Evolutionary conservation across 2,329 filamentous ascomycete genomes (phyloP), one percentile per base, ranked within the genome.

Genomic region (Mariannaea elegans): DNA sequence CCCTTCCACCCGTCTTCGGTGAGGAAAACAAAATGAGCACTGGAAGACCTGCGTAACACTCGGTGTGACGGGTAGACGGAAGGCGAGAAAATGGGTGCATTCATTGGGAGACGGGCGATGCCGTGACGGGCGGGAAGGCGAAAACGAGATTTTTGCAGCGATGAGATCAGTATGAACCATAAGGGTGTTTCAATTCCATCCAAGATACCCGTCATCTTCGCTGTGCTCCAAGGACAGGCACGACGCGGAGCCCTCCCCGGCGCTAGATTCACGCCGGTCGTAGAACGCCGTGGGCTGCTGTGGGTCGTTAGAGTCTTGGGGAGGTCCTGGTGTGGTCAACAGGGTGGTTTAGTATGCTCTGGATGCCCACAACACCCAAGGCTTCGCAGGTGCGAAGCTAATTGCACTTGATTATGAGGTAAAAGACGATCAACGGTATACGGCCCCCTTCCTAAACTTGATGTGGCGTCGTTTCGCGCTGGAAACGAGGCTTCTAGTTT

Each of bases 201-300:
- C 24, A 27, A 9, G 24, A 27, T 9, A 27, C 24, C 24, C 24
- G 5, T 27, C 9, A 9, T 27, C 24, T 27, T 9, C 48, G 38
- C 27, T 36, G 36, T 51, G 29, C 48, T 14, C 48, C 42, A 54
- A 39, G 46, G 41, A 45, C 31, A 31, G 29, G 46, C 21, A 42
- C 21, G 34, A 16, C 19, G 34, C 31, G 12, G 16, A 18, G 32
- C 46, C 24, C 47, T 55, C 56, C 47, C 38, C 53, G 54, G 54
- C 59, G 61, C 54, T 63, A 63, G 46, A 59, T n/a, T 24, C 61
- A 61, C 58, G 53, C 61, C 53, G 42, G 49, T 34, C 19, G 48
- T 52, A 31, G 27, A 12, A n/a, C 12, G 4, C 13, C 12, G 32
- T 36, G 36, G 39, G 48, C 14, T n/a, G 41, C 34, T 31, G 45